Base-by-base conservation (phyloP, 2,329 filamentous ascomycete genomes). In the Lecanicillium sp. region DNA sequence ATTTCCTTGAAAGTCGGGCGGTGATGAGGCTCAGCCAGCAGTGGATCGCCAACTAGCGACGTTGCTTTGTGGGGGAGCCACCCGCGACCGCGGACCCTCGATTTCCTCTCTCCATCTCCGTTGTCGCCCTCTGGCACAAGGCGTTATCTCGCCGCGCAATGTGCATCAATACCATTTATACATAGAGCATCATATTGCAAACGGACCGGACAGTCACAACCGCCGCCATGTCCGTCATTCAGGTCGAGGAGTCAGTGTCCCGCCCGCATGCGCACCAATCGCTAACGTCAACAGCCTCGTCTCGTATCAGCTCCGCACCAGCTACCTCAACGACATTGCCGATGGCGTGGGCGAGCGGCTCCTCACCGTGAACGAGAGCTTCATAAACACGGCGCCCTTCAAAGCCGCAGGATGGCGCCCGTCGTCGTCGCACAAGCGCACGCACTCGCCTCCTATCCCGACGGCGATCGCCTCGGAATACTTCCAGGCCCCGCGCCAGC, bases 321-420 rank as follows among this genome's bases (percentile, higher is more conserved):
- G 84, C 58, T 93, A 93, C 62, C 79, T 94, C 29, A 82, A 83
- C 55, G 81, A 87, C 54, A 83, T 90, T 55, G 85, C 86, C 55
- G 87, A 94, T 62, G 88, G 87, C 52, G 86, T 93, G 7, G 87
- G 87, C 55, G 88, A 94, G 65, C 83, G 87, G 17, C 76, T 93
- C 33, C 87, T 94, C 62, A 88, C 83, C 32, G 78, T 94, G 52
- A 87, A 91, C 65, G 83, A 89, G 60, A 76, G 77, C 54, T 85
- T 90, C 60, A 73, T 93, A 54, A 90, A 89, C 62, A 86, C 87
- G 23, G 81, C 84, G 2, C 83, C 86, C 24, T 93, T 91, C 71
- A 89, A 89, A 66, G 82, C 86, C 42, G 86, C 87, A 52, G 88
- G 87, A 55, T 93, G 87, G 87, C 78, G 81, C 36, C 72, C 83